Base-by-base conservation (phyloP, 1,284 basidiomycete species). In the Somion occarium region DNA sequence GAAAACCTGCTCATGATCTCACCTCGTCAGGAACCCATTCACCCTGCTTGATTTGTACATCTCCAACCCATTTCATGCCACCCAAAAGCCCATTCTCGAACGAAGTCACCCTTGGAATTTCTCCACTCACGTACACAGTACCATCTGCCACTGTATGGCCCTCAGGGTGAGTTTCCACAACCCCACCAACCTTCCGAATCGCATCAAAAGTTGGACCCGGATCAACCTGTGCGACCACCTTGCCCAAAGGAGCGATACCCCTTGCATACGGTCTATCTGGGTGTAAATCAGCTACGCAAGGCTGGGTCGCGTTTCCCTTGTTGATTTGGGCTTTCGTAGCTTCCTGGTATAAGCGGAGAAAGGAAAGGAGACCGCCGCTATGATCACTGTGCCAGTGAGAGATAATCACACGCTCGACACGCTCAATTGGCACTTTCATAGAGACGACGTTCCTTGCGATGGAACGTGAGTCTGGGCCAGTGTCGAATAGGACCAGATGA, bases 331-430 rank as follows among this genome's bases (percentile, higher is more conserved):
- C n/a, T 37, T 39, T 3, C 15, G 49, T 45, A 23, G 53, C 52
- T 44, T 53, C 56, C 15, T 46, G 42, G 49, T 79, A 74, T 52
- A 76, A 64, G 38, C 72, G 66, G 3, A 88, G 71, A 58, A 83
- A 85, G 38, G 80, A 80, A 53, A 80, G 75, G 39, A 88, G 68
- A 5, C 87, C 83, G 49, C 85, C 88, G 13, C 87, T 88, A 68
- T 93, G 89, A 62, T 93, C 91, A 45, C 78, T 73, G 64, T 92
- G 90, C 89, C 90, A 93, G 64, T 93, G 91, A 1, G 87, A 90
- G 12, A 84, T 76, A 19, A 91, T 71, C 38, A 91, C 71, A 24
- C 82, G 76, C 38, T 82, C 78, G 54, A 93, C 74, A 39, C 71
- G 65, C 27, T 74, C 69, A 4, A 81, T 65, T 3, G 76, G 75